phyloP scores from a whole-genome alignment of 1,139 yeast genomes.

The Candida buenavistaensis region DNA sequence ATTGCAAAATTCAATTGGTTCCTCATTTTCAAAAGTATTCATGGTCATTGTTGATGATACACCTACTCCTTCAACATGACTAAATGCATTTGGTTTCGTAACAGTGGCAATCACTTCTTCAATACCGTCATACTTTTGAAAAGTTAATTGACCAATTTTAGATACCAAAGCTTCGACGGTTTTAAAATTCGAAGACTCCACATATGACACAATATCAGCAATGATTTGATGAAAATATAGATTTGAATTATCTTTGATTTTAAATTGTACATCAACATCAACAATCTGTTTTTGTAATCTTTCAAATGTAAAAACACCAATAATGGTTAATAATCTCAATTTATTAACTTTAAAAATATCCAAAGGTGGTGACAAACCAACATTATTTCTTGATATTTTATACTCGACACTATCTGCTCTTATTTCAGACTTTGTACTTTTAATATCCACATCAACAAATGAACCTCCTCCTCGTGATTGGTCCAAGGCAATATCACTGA shows the following conservation, averaged over 20 bases:
- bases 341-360: constrained; percentile 46
- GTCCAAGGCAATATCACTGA: constrained; percentile 50
- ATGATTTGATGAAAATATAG: constrained; percentile 39
- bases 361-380: constrained; percentile 13
- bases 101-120: constrained; percentile 56
- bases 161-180: constrained; percentile 92
- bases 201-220: constrained; percentile 52
- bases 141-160: constrained; percentile 65
- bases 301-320: constrained; percentile 92
- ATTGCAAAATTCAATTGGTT: constrained; percentile 20
- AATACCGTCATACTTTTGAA: constrained; percentile 40
- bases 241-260: constrained; percentile 38
- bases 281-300: constrained; percentile 77
- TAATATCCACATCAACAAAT: constrained; percentile 44
- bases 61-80: constrained; percentile 87
- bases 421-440: constrained; percentile 54
- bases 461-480: constrained; percentile 53
- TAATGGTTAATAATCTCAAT: constrained; percentile 66
- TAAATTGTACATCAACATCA: constrained; percentile 51
- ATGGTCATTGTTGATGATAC: constrained; percentile 62
- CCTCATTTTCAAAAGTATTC: constrained; percentile 29
- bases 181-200: constrained; percentile 75
- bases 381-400: constrained; percentile 28
- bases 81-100: constrained; percentile 85
- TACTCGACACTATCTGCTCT: constrained; percentile 54